Evolutionary conservation across 768 basidiomycete genomes (phyloP), one percentile per base, ranked within the genome.

Genomic region (Coprinellus micaceus): DNA sequence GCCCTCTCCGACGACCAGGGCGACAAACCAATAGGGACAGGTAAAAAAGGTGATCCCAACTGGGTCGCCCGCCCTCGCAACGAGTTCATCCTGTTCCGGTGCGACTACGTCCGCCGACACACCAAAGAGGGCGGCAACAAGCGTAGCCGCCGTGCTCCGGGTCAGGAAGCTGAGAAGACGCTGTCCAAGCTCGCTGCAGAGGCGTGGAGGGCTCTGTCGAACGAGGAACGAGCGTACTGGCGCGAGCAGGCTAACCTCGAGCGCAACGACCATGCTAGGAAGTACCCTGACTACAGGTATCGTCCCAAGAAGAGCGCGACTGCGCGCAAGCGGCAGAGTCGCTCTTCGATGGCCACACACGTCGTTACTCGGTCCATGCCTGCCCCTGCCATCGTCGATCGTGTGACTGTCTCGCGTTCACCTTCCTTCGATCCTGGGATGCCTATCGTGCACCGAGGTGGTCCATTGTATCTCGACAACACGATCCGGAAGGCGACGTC

Each of bases 161-260:
- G 72, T 33, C 52, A 68, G 5, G 66, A 69, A 21, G 54, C 68
- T 2, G 79, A 80, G 57, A 82, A 83, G 66, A 78, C 82, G 1
- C 78, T 93, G 37, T 90, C 87, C n/a, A 86, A 87, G 62, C 80
- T 88, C 46, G 91, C 90, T 0, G 85, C 82, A 0, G 84, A 85
- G 51, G 84, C 87, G 28, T 94, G 92, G 92, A 78, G 77, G 37
- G 72, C 78, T 56, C 75, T 91, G 13, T 58, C 80, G 0, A 55
- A 63, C 0, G 73, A 76, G 41, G 80, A 82, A 53, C 81, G 71
- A 59, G 66, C 77, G 17, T 72, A 67, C 53, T 89, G 76, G 74
- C 77, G 78, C 62, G 62, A 66, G 7, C 72, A 79, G n/a, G 85
- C 88, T 1, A 77, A 79, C 39, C 60, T 67, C 57, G 85, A 85